Evolutionary conservation across 768 basidiomycete species (phyloP), one percentile per base, ranked within the genome.

Genomic region (Phanerochaete sordida): DNA sequence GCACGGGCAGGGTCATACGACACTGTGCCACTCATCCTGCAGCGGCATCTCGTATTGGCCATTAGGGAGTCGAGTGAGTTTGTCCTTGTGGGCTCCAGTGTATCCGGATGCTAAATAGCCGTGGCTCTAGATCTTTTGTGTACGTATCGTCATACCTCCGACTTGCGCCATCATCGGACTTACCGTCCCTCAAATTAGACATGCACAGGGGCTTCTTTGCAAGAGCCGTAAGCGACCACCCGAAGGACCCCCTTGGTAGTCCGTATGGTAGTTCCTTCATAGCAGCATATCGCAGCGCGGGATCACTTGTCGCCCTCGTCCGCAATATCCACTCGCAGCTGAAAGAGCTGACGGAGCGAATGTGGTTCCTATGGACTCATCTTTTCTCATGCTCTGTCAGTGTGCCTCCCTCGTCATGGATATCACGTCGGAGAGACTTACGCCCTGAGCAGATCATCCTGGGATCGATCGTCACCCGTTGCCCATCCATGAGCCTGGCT

Each of bases 181-280:
- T 23, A 53, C 26, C 30, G 24, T 55, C 23, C 23, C 57, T 23
- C 23, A 44, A 35, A 37, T 33, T 39, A 62, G 61, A 88, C 66
- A 86, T 90, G 84, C 87, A 90, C 70, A 80, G 87, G 54, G 86
- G 86, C 9, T 90, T 85, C 75, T 90, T 88, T 67, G 87, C 86
- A 3, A 82, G 85, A 59, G 87, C 87, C 0, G 72, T 90, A 61
- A 85, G 84, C 66, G 86, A 87, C 61, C 81, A 73, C 59, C 81
- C 86, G 0, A 72, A 69, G 21, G 87, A 90, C 72, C 86, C 86
- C 7, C 82, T 88, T 74, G 83, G 85, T 2, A 86, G 85, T 72
- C 86, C 83, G 63, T 90, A 84, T 65, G 82, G 83, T 5, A 82
- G 79, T 35, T 88, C 87, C 3, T 86, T 88, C 24, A 74, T 90